Base-by-base conservation (phyloP, 768 basidiomycete species). In the Gloeopeniophorella convolvens region DNA sequence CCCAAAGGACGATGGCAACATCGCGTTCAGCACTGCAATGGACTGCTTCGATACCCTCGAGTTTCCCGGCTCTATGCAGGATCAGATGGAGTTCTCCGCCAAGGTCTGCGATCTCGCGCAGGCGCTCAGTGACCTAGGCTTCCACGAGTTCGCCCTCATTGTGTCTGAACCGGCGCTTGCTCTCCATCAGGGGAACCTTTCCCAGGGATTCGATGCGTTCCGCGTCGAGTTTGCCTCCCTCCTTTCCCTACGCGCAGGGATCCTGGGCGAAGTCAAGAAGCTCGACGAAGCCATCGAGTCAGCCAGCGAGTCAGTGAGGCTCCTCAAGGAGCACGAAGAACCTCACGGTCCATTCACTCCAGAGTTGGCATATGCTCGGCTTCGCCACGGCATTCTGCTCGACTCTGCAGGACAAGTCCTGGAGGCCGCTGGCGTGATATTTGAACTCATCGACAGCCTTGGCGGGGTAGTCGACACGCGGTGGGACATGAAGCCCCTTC, bases 101-200 rank as follows among this genome's bases (percentile, higher is more conserved):
- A 37, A 36, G 42, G 34, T 43, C 33, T 21, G 20, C 9, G 42
- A 43, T 23, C 46, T 53, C 23, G 30, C 46, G 2, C 51, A 53
- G 20, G 46, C 51, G 15, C 35, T 53, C 35, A 53, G 11, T n/a
- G 51, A 53, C 35, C n/a, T 53, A 8, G 51, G 51, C 18, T 20
- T 53, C 3, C 28, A 24, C 5, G 30, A 42, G 8, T 37, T 42
- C 15, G 51, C 51, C 6, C 43, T 43, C 34, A 35, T 24, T 9
- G 41, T 23, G 10, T 53, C 41, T 20, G 41, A 26, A 1, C 44
- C 39, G 23, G 52, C 42, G 8, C 28, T 44, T 24, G 36, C 48
- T n/a, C 10, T 21, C 5, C 4, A 33, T 20, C 34, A 43, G 11
- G 24, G 16, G 1, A 15, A n/a, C 18, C 33, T 21, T 24, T 16